A percentile compares a stretch with the other conserved stretches of the same genome.
These are phyloP conservation scores for Kodamaea sp. DNA, from an alignment of 1,139 yeast genomes.

Conservation along the genomic window DNA sequence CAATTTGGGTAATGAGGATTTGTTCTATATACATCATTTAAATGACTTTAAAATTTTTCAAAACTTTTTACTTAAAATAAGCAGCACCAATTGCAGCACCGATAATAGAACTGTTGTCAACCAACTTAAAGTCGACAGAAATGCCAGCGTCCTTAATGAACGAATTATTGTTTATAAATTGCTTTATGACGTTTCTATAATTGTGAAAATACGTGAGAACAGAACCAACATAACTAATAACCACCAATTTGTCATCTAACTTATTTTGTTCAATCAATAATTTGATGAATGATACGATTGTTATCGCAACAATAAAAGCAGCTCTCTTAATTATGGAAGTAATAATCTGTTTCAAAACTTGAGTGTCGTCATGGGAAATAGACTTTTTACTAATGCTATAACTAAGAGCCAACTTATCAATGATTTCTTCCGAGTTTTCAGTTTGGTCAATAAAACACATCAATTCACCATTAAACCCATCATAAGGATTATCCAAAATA, in stretches of 20 bases:
- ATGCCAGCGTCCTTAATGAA: slow-evolving; percentile 26
- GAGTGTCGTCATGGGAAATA: slow-evolving; percentile 25
- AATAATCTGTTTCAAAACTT: slow-evolving; percentile 26
- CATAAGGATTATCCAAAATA: slow-evolving; percentile 21
- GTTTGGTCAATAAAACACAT: slow-evolving; percentile 37
- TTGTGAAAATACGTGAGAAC: slow-evolving; percentile 36
- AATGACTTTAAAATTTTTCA: neutral
- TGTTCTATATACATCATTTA: neutral
- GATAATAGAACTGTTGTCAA: slow-evolving; percentile 42
- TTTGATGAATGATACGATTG: slow-evolving; percentile 35
- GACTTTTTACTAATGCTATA: slow-evolving; percentile 22
- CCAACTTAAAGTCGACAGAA: slow-evolving; percentile 34
- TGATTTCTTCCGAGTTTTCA: slow-evolving; percentile 21
- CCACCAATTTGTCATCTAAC: slow-evolving; percentile 17
- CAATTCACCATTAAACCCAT: slow-evolving; percentile 40
- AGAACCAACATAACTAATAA: slow-evolving; percentile 46
- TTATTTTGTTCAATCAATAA: slow-evolving; percentile 31
- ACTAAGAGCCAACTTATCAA: slow-evolving; percentile 17
- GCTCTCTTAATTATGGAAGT: slow-evolving; percentile 34
- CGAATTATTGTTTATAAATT: slow-evolving; percentile 29
- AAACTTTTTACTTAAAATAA: slow-evolving; percentile 17
- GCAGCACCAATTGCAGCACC: slow-evolving; percentile 53
- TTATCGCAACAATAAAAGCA: slow-evolving; percentile 39
- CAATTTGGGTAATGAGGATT: too few relatives aligned
- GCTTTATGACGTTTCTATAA: slow-evolving; percentile 30